phyloP scores from a whole-genome alignment of 371 early-diverging fungal genomes.

The Syncephalastrum contaminatum region DNA sequence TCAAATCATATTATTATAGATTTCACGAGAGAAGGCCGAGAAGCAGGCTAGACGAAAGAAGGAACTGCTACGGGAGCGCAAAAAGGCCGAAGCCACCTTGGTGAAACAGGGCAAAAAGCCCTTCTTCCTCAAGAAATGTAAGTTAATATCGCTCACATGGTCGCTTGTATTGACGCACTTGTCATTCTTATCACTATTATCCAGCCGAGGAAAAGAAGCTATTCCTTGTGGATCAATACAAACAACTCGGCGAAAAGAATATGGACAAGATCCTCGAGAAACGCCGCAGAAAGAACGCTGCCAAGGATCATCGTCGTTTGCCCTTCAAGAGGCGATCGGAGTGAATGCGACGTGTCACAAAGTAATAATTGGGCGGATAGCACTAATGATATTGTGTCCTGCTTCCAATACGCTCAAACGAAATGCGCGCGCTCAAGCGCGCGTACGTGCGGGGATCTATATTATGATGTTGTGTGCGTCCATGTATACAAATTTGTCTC shows the following conservation, averaged over 20 bases:
- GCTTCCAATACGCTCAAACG: too few species aligned
- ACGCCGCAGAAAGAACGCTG: constrained; percentile 84
- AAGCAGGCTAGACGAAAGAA: constrained; percentile 63
- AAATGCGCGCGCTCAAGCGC: too few species aligned
- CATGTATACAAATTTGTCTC: too few species aligned
- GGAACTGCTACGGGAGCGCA: constrained; percentile 68
- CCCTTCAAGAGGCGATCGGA: constrained; percentile 47
- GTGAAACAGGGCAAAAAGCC: constrained; percentile 87
- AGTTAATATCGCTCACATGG: constrained; percentile 14
- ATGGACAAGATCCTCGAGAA: constrained; percentile 83
- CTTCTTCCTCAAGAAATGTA: constrained; percentile 85
- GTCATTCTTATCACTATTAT: constrained; percentile 1
- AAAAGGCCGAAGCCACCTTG: constrained; percentile 76
- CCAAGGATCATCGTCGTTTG: constrained; percentile 65
- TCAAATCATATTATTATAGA: constrained; percentile 11
- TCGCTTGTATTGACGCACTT: not conserved
- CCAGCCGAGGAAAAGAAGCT: constrained; percentile 79
- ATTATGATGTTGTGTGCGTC: too few species aligned
- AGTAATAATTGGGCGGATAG: too few species aligned
- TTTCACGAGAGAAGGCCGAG: constrained; percentile 33
- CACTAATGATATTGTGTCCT: too few species aligned
- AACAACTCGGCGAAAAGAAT: constrained; percentile 61
- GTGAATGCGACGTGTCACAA: constrained; percentile 1
- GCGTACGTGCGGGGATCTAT: too few species aligned
- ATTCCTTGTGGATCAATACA: constrained; percentile 78